Evolutionary conservation across 257 asterid genomes (phyloP), one percentile per base, ranked within the genome.

Genomic region (Forsythia suspensa): DNA sequence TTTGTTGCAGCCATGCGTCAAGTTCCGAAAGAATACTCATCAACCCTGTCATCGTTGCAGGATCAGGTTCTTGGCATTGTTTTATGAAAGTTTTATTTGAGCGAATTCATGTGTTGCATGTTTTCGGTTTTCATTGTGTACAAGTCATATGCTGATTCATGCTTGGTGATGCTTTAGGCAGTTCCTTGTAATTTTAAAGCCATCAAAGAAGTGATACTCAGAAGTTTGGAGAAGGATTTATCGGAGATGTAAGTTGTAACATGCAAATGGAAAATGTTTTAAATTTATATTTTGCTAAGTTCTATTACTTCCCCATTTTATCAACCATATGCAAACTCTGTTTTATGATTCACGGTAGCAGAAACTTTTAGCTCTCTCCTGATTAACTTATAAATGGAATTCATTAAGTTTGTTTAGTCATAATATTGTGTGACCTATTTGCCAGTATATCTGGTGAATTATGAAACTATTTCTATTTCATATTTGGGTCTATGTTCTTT

Each of bases 1-100:
- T 95, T 92, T 86, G 92, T 87, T 71, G 94, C 98, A 55, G 90
- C 97, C 46, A 76, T 92, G 86, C 88, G 94, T 63, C 97, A 91
- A 87, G 94, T 92, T 66, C 98, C 98, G 10, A 89, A 82, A 72
- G 98, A 95, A 87, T 95, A 93, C 90, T 95, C 99, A 18, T 88
- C 91, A 57, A 87, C 91, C 59, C 96, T 95, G 74, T 89, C 99
- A 6, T 86, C 97, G 15, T 83, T 95, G 76, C 99, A 92, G 81
- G 99, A 95, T 88, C 92, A 95, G 92, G 98, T 94, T 84, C 63
- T 61, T 16, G 70, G 70, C 65, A 63, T 76, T 68, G 21, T 67
- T 46, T 24, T 77, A 63, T 74, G 52, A 16, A 44, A 8, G 48
- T 63, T 67, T 42, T 39, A 8, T 71, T 61, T 71, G 37, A 70